A percentile compares a stretch with the other conserved stretches of the same genome.
Conservation (phyloP, 1,139 yeast species). For the Hemisphaericaspora lyxosophila region DNA sequence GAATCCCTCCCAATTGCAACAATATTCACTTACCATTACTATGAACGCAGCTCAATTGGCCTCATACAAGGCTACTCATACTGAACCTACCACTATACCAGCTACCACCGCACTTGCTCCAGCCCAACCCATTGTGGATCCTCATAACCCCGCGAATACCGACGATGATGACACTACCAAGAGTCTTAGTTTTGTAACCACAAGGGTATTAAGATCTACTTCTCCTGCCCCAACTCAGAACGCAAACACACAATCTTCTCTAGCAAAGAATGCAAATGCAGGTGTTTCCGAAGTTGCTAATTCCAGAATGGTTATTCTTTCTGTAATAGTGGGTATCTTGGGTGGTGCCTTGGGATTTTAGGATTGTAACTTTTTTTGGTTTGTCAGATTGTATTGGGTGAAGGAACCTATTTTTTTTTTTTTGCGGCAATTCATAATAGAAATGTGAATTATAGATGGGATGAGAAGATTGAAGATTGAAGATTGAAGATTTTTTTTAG, state of each 20-base stretch:
- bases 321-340: slow-evolving; percentile 6
- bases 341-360: slow-evolving; percentile 6
- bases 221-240: slow-evolving; percentile 4
- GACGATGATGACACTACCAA: slow-evolving; percentile 7
- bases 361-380: background rate
- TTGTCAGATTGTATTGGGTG: too few species aligned
- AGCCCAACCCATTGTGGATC: slow-evolving; percentile 2
- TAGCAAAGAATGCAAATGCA: slow-evolving; percentile 8
- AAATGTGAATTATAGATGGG: background rate
- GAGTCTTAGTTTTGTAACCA: slow-evolving; percentile 13
- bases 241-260: slow-evolving; percentile 6
- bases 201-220: slow-evolving; percentile 12
- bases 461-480: too few species aligned
- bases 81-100: slow-evolving; percentile 13
- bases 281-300: slow-evolving; percentile 7
- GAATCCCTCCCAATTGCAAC: slow-evolving; percentile 13
- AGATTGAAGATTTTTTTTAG: too few species aligned
- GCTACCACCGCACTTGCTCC: slow-evolving; percentile 13
- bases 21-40: slow-evolving; percentile 15
- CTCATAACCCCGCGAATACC: slow-evolving; percentile 2
- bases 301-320: slow-evolving; percentile 2
- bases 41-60: slow-evolving; percentile 15
- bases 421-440: background rate
- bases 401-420: too few species aligned
- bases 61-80: slow-evolving; percentile 13